Conservation (phyloP, 352 stramenopile species). For the Phytopythium oedochilum region DNA sequence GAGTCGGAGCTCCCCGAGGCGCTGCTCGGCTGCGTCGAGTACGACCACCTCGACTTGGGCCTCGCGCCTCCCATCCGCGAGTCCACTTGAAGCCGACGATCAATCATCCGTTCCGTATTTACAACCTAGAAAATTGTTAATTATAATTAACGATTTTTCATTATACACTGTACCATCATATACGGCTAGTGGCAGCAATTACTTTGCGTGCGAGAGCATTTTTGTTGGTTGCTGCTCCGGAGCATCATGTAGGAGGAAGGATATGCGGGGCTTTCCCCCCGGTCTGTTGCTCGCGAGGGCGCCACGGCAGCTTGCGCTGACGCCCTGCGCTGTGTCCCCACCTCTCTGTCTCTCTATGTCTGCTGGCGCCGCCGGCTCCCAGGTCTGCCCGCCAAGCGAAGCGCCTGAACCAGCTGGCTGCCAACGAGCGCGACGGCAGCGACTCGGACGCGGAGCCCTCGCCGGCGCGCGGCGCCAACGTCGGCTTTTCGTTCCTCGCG, state of each 20-base stretch:
- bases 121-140: too few relatives aligned
- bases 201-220: too few relatives aligned
- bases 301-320: neutral
- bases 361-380: neutral
- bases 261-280: too few relatives aligned
- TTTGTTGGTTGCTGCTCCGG: too few relatives aligned
- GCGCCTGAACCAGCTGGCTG: slow-evolving; percentile 39
- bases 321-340: neutral
- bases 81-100: neutral
- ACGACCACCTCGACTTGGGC: slow-evolving; percentile 67
- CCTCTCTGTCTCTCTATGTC: neutral
- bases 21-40: slow-evolving; percentile 77
- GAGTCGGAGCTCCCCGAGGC: slow-evolving; percentile 71
- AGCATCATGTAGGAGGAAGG: too few relatives aligned
- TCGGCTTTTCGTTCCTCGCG: slow-evolving; percentile 63
- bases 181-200: too few relatives aligned
- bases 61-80: slow-evolving; percentile 39
- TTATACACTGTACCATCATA: too few relatives aligned
- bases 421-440: slow-evolving; percentile 8
- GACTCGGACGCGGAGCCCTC: slow-evolving; percentile 39
- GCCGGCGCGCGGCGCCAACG: slow-evolving; percentile 17
- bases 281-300: too few relatives aligned
- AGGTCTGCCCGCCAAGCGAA: slow-evolving; percentile 84
- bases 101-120: too few relatives aligned
- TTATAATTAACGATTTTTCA: too few relatives aligned